Evolutionary conservation across 2,329 filamentous ascomycete species (phyloP), one percentile per base, ranked within the genome.

Genomic region (Atkinsonella texensis): DNA sequence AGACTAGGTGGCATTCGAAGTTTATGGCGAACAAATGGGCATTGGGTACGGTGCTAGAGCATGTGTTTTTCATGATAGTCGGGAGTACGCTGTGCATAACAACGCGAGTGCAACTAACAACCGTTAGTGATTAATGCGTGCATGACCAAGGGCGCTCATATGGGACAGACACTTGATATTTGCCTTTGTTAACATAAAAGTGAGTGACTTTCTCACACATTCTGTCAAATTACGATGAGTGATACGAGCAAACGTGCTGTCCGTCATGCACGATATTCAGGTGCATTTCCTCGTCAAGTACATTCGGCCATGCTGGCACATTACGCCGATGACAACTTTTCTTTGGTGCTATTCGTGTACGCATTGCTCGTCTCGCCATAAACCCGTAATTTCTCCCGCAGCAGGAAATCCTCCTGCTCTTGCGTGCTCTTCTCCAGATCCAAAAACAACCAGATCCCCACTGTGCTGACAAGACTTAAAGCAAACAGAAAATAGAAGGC

Each of bases 401-500:
- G 64, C 57, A 84, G 63, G 55, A 81, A 84, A 33, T 56, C 66
- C 55, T 75, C 75, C 61, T 84, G 81, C 62, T 84, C 81, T 20
- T 65, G 60, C 18, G 76, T 68, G 60, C 77, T 81, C 71, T 81
- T 79, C 54, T 80, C 73, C 53, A 84, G 59, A 65, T 84, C 80
- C 2, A 84, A 70, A 42, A 79, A 80, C 9, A 74, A 64, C 54
- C 74, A 71, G 55, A 83, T 65, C 1, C 77, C 69, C 9, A 64
- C 57, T 42, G 78, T 77, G 59, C 79, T 82, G 17, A 74, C 66
- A 45, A 80, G 47, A 55, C 75, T 81, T 54, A 84, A 60, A 0
- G 68, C 79, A 55, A 82, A 80, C 17, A 85, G 59, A 53, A 85
- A 85, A 58, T 84, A 85, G 54, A 85, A 86, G 0, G 83, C 81